A percentile compares a stretch with the other conserved stretches of the same genome.
Conservation (phyloP, 2,329 filamentous ascomycete genomes). For the Fusarium sambucinum region DNA sequence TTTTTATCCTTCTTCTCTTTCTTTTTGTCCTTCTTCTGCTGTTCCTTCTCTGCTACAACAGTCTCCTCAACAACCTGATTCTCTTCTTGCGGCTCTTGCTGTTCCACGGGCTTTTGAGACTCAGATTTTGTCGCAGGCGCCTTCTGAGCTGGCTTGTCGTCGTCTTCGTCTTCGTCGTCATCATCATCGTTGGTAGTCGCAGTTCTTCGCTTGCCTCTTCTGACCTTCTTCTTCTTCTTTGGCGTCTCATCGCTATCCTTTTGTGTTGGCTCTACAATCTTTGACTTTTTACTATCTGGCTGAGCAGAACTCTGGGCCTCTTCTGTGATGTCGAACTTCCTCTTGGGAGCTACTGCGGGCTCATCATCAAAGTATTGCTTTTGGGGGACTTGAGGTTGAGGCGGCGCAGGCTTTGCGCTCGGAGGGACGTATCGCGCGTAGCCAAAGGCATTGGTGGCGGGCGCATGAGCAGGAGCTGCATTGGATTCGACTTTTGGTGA, state of each 20-base stretch:
- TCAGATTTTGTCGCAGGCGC: slow-evolving; percentile 43
- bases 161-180: slow-evolving; percentile 29
- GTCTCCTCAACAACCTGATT: slow-evolving; percentile 47
- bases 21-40: slow-evolving; percentile 22
- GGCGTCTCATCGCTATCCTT: slow-evolving; percentile 26
- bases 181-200: slow-evolving; percentile 27
- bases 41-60: slow-evolving; percentile 45
- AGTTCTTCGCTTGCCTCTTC: slow-evolving; percentile 42
- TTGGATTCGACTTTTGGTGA: neutral
- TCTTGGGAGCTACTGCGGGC: slow-evolving; percentile 48
- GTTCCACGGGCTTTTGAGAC: slow-evolving; percentile 50
- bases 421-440: slow-evolving; percentile 59
- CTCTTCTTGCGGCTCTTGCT: slow-evolving; percentile 44
- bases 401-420: slow-evolving; percentile 42
- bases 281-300: slow-evolving; percentile 54
- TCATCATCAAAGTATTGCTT: slow-evolving; percentile 50
- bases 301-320: slow-evolving; percentile 46
- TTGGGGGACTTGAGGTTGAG: slow-evolving; percentile 16
- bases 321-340: slow-evolving; percentile 53
- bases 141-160: slow-evolving; percentile 18
- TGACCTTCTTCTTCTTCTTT: slow-evolving; percentile 47
- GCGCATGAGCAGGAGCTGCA: slow-evolving; percentile 3
- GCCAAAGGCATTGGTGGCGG: slow-evolving; percentile 41
- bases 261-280: slow-evolving; percentile 38
- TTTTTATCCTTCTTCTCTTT: slow-evolving; percentile 23